These are phyloP conservation scores for Neurospora pannonica DNA, from an alignment of 495 filamentous ascomycete genomes.

Conservation along the genomic window DNA sequence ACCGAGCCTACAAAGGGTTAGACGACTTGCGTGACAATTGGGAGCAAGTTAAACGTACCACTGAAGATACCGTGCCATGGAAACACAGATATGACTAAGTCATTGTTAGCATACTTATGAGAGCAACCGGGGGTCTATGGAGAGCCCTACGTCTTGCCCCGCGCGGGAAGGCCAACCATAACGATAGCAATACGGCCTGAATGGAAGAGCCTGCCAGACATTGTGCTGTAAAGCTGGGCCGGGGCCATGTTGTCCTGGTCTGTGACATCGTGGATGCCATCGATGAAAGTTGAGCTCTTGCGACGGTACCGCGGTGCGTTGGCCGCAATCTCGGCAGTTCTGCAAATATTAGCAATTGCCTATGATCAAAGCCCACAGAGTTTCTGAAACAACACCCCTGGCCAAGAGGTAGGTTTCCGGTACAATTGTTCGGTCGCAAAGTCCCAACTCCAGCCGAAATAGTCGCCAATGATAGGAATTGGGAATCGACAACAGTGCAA, in stretches of 20 bases:
- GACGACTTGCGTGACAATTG: conserved; percentile 8
- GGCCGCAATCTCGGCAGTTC: conserved; percentile 77
- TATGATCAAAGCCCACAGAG: background rate
- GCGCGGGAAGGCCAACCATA: conserved; percentile 89
- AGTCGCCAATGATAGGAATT: background rate
- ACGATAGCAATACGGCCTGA: conserved; percentile 95
- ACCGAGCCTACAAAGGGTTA: conserved; percentile 56
- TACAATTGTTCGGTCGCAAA: background rate
- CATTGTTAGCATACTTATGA: conserved; percentile 13
- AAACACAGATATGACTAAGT: conserved; percentile 82
- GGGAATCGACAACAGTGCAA: background rate
- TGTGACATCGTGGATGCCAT: conserved; percentile 92
- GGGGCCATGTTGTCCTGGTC: conserved; percentile 74
- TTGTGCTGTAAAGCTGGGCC: conserved; percentile 95
- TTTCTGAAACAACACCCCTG: conserved; percentile 2
- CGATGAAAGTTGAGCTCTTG: conserved; percentile 88
- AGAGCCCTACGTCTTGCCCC: conserved; percentile 80
- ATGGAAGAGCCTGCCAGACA: conserved; percentile 93
- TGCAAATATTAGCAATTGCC: conserved; percentile 22
- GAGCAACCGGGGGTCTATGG: background rate
- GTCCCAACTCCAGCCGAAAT: background rate
- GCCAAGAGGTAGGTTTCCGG: background rate
- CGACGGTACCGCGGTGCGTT: conserved; percentile 75
- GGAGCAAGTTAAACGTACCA: conserved; percentile 49
- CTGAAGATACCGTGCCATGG: conserved; percentile 85